These are phyloP conservation scores for Amanita brunnescens DNA, from an alignment of 768 basidiomycete species.

Conservation along the genomic window DNA sequence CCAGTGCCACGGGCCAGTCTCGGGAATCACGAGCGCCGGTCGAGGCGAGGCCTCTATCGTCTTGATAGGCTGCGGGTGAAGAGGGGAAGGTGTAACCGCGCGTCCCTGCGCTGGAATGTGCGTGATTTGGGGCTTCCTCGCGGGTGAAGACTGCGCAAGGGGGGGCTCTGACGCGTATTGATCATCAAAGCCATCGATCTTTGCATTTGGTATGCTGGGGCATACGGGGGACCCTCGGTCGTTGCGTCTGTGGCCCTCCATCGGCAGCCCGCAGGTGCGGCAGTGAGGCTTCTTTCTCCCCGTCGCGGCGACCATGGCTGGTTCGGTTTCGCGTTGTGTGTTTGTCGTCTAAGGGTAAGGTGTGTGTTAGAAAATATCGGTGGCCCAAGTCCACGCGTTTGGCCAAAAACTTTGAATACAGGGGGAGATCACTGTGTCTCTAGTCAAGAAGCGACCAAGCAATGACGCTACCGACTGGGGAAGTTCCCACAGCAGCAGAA, in stretches of 20 bases:
- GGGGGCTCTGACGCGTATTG: conserved; percentile 3
- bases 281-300: conserved; percentile 22
- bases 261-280: conserved; percentile 24
- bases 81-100: not conserved
- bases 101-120: not conserved
- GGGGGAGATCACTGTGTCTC: not conserved
- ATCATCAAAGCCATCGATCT: not conserved
- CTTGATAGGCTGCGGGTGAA: not conserved
- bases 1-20: conserved; percentile 18
- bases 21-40: conserved; percentile 10
- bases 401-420: not conserved
- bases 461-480: not conserved
- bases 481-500: not conserved
- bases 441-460: not conserved
- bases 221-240: conserved; percentile 21
- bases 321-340: conserved; percentile 2
- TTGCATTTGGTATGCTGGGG: conserved; percentile 12
- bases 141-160: conserved; percentile 4
- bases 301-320: not conserved
- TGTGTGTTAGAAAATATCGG: not conserved
- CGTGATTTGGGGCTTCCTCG: not conserved
- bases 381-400: not conserved
- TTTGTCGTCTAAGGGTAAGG: not conserved
- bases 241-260: conserved; percentile 31
- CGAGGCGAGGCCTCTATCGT: not conserved